These are phyloP conservation scores for Inonotus hispidus DNA, from an alignment of 1,284 basidiomycete species.

Conservation along the genomic window DNA sequence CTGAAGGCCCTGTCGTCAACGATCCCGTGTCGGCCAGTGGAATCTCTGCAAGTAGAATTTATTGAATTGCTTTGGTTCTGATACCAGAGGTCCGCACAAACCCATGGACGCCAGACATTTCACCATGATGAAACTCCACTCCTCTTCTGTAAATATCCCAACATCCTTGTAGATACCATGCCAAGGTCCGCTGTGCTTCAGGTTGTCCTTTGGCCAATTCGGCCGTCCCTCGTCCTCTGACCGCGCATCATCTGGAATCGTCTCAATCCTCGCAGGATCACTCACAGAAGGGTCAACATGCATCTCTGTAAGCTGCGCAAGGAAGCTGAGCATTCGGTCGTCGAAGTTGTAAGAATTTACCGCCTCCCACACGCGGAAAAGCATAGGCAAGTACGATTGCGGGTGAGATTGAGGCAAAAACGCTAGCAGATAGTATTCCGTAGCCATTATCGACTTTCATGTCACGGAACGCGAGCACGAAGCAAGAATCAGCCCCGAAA, in stretches of 20 bases:
- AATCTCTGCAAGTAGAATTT: constrained; percentile 44
- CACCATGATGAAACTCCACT: constrained; percentile 88
- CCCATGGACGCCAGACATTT: constrained; percentile 87
- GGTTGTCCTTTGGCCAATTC: constrained; percentile 45
- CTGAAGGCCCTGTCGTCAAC: constrained; percentile 63
- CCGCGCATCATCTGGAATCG: constrained; percentile 67
- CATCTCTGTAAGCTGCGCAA: constrained; percentile 64
- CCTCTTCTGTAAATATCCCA: constrained; percentile 82
- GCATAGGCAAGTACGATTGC: constrained; percentile 74
- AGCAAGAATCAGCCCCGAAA: not conserved
- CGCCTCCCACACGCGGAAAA: constrained; percentile 79
- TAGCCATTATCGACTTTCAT: constrained; percentile 64
- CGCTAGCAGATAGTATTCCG: constrained; percentile 77
- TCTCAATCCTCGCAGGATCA: constrained; percentile 57
- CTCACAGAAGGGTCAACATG: constrained; percentile 71
- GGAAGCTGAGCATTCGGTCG: constrained; percentile 73
- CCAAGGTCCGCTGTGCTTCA: constrained; percentile 46
- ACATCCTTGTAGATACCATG: constrained; percentile 73
- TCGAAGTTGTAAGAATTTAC: constrained; percentile 82
- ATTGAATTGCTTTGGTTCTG: not conserved
- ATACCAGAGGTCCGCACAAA: constrained; percentile 34
- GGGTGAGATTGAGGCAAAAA: constrained; percentile 78
- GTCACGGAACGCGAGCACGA: not conserved
- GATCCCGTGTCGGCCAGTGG: constrained; percentile 67
- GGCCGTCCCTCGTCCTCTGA: constrained; percentile 61